phyloP scores from a whole-genome alignment of 768 basidiomycete species.

The Chlorophyllum brunneum region DNA sequence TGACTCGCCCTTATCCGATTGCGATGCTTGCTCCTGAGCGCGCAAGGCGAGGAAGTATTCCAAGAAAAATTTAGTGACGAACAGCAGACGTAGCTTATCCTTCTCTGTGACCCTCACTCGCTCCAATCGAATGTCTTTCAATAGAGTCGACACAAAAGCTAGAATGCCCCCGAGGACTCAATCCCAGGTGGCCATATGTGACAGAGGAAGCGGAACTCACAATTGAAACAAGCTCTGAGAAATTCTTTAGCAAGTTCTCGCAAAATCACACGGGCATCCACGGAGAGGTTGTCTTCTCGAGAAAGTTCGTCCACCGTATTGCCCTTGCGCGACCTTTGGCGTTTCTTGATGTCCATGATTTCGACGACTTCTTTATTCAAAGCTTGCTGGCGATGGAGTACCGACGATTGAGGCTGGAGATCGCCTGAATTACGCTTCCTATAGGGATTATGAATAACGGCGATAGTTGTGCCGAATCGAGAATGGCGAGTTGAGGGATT shows the following conservation, averaged over 20 bases:
- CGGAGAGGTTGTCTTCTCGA: slow-evolving; percentile 61
- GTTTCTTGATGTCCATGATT: slow-evolving; percentile 70
- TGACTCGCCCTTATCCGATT: slow-evolving; percentile 16
- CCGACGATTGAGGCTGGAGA: slow-evolving; percentile 47
- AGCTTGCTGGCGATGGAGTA: slow-evolving; percentile 85
- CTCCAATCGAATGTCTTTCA: slow-evolving; percentile 94
- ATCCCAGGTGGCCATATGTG: slow-evolving; percentile 5
- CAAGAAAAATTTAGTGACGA: slow-evolving; percentile 86
- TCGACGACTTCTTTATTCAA: slow-evolving; percentile 62
- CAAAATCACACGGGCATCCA: slow-evolving; percentile 61
- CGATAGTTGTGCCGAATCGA: slow-evolving; percentile 93
- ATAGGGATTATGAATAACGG: slow-evolving; percentile 66
- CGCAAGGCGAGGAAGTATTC: slow-evolving; percentile 77
- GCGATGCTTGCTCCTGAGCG: slow-evolving; percentile 29
- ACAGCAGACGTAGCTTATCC: slow-evolving; percentile 86
- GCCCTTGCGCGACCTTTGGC: slow-evolving; percentile 53
- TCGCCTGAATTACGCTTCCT: slow-evolving; percentile 29
- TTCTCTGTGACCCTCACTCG: slow-evolving; percentile 91
- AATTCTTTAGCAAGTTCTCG: slow-evolving; percentile 71
- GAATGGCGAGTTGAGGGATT: slow-evolving; percentile 78
- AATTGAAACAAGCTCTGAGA: slow-evolving; percentile 82
- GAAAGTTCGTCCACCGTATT: slow-evolving; percentile 64
- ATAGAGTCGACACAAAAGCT: slow-evolving; percentile 84
- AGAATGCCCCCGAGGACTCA: slow-evolving; percentile 9
- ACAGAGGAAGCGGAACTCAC: slow-evolving; percentile 43